Evolutionary conservation across 2,329 filamentous ascomycete species (phyloP).

Genomic region (Fusarium sororula): DNA sequence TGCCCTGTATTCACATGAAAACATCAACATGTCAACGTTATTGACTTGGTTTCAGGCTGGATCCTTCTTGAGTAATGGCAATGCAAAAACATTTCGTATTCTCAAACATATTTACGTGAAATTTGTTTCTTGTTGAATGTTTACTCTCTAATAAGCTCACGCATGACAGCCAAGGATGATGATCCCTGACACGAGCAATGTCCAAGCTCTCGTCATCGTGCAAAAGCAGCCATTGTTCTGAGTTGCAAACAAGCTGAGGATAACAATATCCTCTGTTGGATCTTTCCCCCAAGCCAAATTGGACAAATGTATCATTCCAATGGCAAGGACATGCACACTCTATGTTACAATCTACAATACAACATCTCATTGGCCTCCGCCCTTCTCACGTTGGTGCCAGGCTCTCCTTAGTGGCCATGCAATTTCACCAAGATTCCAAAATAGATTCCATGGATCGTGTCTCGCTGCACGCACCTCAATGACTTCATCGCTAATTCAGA

Average conservation of each 20-base stretch:
- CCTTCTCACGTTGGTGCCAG: background rate
- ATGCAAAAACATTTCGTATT: background rate
- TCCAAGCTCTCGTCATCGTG: background rate
- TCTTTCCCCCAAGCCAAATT: background rate
- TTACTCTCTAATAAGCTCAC: background rate
- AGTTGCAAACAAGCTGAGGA: background rate
- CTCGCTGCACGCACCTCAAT: background rate
- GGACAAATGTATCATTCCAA: background rate
- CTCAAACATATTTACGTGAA: background rate
- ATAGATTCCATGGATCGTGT: background rate
- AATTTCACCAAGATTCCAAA: constrained; percentile 1
- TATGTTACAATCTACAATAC: background rate
- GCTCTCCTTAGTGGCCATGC: background rate
- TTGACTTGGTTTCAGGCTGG: background rate
- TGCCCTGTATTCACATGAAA: background rate
- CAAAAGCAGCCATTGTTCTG: background rate
- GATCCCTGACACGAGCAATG: background rate
- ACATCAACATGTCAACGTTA: background rate
- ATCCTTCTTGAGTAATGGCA: background rate
- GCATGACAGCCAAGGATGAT: background rate
- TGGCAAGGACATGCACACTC: background rate
- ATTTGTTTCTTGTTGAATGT: background rate
- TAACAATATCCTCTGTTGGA: background rate
- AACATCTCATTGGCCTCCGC: background rate
- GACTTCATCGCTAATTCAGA: constrained; percentile 17